Conservation (phyloP, 129 eudicot species). For the Tagetes erecta region DNA sequence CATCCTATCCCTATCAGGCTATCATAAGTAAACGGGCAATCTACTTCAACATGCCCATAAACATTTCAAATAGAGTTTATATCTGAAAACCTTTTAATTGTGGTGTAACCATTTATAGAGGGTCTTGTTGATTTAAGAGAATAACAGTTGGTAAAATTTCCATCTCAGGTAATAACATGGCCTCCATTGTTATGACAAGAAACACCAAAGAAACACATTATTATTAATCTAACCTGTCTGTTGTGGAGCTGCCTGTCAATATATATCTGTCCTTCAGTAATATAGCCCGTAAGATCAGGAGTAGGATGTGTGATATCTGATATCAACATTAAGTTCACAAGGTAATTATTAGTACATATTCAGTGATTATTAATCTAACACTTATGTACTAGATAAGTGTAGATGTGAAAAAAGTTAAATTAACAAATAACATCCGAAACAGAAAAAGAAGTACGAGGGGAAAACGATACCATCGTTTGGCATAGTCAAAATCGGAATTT, state of each 20-base stretch:
- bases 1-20: not conserved
- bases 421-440: not conserved
- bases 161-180: not conserved
- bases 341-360: not conserved
- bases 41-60: not conserved
- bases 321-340: not conserved
- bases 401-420: not conserved
- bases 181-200: not conserved
- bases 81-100: not conserved
- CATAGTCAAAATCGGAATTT: conserved; percentile 95
- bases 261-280: conserved; percentile 97
- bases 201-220: not conserved
- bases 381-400: not conserved
- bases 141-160: not conserved
- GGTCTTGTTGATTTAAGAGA: not conserved
- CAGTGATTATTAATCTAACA: too few relatives aligned
- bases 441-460: not conserved
- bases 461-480: conserved; percentile 79
- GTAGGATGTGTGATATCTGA: conserved; percentile 99
- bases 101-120: not conserved
- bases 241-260: conserved; percentile 95
- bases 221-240: conserved; percentile 63
- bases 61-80: not conserved
- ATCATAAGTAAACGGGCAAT: not conserved
- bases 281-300: conserved; percentile 99